A percentile compares a stretch with the other conserved stretches of the same genome.
Conservation (phyloP, 257 asterid genomes). For the Capsicum chinense region DNA sequence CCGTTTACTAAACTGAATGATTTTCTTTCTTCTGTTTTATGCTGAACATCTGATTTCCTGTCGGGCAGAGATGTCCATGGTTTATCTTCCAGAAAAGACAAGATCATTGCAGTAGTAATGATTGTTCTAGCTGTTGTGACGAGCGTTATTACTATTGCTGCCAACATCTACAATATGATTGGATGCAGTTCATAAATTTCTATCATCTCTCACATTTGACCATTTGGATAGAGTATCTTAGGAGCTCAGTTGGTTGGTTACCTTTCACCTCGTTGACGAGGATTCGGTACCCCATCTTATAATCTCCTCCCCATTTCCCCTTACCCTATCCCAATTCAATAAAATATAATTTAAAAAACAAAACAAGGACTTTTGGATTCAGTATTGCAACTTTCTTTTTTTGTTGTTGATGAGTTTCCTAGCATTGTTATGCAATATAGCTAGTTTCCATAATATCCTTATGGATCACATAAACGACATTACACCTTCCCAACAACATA, state of each 20-base stretch:
- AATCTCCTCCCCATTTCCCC: no score
- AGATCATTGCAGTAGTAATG: slow-evolving; percentile 69
- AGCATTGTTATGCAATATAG: background rate
- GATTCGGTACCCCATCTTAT: no score
- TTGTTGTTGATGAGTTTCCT: background rate
- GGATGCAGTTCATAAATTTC: slow-evolving; percentile 33
- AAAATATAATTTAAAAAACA: no score
- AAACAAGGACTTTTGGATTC: background rate
- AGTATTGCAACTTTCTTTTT: background rate
- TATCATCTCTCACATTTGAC: background rate
- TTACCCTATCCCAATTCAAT: no score
- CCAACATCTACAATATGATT: slow-evolving; percentile 63
- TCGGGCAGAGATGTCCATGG: slow-evolving; percentile 80
- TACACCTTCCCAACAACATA: background rate
- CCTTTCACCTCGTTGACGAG: no score
- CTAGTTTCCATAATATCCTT: background rate
- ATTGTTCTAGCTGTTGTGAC: slow-evolving; percentile 66
- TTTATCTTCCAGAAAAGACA: slow-evolving; percentile 74
- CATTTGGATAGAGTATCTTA: background rate
- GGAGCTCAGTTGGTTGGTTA: no score
- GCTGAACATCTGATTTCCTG: background rate
- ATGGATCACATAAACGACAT: background rate
- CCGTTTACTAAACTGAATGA: background rate
- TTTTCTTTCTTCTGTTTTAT: background rate
- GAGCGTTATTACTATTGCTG: slow-evolving; percentile 77